phyloP scores from a whole-genome alignment of 306 rosid species.

The Alnus rubra region DNA sequence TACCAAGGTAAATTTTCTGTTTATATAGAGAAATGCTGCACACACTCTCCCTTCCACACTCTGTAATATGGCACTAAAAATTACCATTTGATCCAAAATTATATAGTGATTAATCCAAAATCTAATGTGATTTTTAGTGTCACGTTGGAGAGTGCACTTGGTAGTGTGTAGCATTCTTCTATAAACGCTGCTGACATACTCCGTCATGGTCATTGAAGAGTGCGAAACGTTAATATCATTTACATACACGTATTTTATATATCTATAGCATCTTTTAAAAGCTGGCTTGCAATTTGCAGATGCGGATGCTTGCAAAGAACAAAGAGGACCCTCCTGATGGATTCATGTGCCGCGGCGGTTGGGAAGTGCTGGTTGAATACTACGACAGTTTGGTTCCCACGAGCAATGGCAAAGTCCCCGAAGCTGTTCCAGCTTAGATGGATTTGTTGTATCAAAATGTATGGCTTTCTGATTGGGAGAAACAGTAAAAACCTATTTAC shows the following conservation, averaged over 20 bases:
- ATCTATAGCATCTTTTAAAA: neutral
- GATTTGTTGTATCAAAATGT: constrained; percentile 36
- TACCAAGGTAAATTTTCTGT: constrained; percentile 68
- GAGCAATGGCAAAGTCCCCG: constrained; percentile 57
- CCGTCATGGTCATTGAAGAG: neutral
- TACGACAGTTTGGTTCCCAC: constrained; percentile 75
- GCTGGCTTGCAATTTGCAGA: constrained; percentile 48
- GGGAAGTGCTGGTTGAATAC: constrained; percentile 91
- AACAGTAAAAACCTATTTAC: constrained; percentile 33
- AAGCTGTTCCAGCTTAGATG: constrained; percentile 70
- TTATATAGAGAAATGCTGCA: no score
- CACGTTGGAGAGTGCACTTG: no score
- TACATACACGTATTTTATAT: neutral
- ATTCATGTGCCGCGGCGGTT: constrained; percentile 98
- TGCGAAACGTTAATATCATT: no score
- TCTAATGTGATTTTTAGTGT: no score
- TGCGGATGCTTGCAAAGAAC: constrained; percentile 87
- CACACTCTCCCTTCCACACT: no score
- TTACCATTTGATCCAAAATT: no score
- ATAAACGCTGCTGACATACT: neutral
- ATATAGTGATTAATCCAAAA: no score
- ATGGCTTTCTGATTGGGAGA: constrained; percentile 47
- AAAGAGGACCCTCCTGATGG: constrained; percentile 97
- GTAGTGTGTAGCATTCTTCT: neutral
- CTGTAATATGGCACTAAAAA: no score